Evolutionary conservation across 345 rosid genomes (phyloP).

Genomic region (Eucalyptus dawsonii): DNA sequence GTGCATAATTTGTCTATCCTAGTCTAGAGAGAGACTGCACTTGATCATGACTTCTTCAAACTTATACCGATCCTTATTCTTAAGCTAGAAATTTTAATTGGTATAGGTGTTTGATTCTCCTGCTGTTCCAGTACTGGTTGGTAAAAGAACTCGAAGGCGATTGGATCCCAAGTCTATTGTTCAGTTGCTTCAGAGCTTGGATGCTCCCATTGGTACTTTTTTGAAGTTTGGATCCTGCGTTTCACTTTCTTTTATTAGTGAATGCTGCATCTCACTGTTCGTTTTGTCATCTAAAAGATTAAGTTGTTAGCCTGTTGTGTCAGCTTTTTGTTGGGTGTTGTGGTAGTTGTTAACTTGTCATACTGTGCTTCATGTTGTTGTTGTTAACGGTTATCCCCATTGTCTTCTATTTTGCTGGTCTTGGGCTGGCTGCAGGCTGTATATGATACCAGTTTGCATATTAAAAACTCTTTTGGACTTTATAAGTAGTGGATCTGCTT

Average conservation of each 20-base stretch:
- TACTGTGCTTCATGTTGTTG: neutral
- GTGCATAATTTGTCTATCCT: neutral
- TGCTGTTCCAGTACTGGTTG: slow-evolving; percentile 45
- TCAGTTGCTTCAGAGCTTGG: slow-evolving; percentile 48
- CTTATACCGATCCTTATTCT: neutral
- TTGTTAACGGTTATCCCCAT: neutral
- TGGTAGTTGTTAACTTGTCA: neutral
- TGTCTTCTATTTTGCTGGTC: neutral
- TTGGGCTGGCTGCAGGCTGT: neutral
- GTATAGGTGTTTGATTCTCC: slow-evolving; percentile 84
- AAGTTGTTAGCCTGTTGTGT: neutral
- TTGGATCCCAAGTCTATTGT: slow-evolving; percentile 74
- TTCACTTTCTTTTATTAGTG: neutral
- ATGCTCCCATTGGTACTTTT: slow-evolving; percentile 50
- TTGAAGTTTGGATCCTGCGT: neutral
- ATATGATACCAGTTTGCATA: neutral
- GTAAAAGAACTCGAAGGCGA: slow-evolving; percentile 62
- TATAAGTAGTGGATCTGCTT: neutral
- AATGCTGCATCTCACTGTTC: neutral
- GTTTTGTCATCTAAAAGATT: neutral
- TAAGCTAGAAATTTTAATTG: neutral
- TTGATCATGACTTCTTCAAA: neutral
- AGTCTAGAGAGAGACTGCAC: neutral
- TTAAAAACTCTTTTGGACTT: neutral
- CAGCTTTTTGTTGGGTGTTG: neutral